Base-by-base conservation (phyloP, 305 asterid genomes). In the Fraxinus nigra region DNA sequence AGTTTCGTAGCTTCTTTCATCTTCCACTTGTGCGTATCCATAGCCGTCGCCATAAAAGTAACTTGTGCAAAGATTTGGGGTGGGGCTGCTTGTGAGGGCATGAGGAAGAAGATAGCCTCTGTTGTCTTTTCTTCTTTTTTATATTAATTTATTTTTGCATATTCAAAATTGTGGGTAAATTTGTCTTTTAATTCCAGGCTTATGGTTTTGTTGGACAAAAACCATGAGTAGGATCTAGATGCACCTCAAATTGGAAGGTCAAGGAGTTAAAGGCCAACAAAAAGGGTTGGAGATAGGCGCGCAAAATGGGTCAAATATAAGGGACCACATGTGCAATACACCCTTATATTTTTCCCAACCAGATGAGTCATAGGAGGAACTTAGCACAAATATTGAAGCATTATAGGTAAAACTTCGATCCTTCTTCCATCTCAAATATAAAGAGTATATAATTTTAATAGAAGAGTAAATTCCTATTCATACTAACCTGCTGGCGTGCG, bases 401-500 rank as follows among this genome's bases (percentile, higher is more conserved):
- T 32, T 76, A 26, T 20, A 46, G 16, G 43, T 28, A 54, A 76
- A 48, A 46, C 22, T 26, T 46, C 7, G 40, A 76, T 28, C 69
- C 37, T 72, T 18, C 26, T 78, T 48, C 77, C 83, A 79, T 70
- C 72, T 75, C 24, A 43, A 48, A 56, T 22, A 30, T n/a, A 28
- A 56, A 38, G 72, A 13, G 72, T 7, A 63, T 5, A 54, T 78
- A 16, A 35, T 69, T 54, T 59, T 56, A 20, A 11, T 33, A 82
- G 74, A 74, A 63, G 56, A 75, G 30, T 22, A 80, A 79, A 72
- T 63, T 74, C 65, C 75, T 33, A 80, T 61, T 80, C 59, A 76
- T 76, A 85, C 78, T 81, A 54, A 93, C 98, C 97, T 95, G 97
- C 87, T 94, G 97, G 69, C 97, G 94, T 84, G 98, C 98, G 76